phyloP scores from a whole-genome alignment of 352 stramenopile species.

The Globisporangium nunn region DNA sequence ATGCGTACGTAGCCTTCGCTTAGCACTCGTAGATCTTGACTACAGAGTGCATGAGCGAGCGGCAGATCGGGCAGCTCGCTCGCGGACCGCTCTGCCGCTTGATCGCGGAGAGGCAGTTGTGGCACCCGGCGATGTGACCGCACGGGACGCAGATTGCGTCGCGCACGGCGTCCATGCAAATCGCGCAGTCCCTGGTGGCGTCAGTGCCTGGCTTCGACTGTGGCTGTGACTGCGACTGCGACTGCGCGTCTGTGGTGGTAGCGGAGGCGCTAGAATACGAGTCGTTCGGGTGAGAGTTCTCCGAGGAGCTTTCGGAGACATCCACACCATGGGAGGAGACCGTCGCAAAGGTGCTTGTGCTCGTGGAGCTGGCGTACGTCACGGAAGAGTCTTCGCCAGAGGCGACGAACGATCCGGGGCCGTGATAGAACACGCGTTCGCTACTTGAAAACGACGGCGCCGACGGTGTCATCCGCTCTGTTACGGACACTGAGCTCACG shows the following conservation, averaged over 20 bases:
- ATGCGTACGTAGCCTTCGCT: not conserved
- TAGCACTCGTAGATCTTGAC: slow-evolving; percentile 42
- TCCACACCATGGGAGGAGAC: not conserved
- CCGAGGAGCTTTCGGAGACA: too few relatives aligned
- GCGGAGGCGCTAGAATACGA: not conserved
- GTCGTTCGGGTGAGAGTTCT: not conserved
- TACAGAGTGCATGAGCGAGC: slow-evolving; percentile 28
- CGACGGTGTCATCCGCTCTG: not conserved
- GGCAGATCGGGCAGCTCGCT: slow-evolving; percentile 39
- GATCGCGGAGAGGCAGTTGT: slow-evolving; percentile 28
- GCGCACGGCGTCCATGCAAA: slow-evolving; percentile 36
- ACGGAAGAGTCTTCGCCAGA: not conserved
- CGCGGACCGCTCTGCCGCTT: slow-evolving; percentile 17
- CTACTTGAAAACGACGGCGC: slow-evolving; percentile 6
- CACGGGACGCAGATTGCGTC: slow-evolving; percentile 50
- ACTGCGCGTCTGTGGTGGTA: not conserved
- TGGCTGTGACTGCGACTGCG: not conserved
- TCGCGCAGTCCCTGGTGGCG: slow-evolving; percentile 21
- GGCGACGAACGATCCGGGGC: slow-evolving; percentile 3
- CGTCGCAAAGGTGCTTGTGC: not conserved
- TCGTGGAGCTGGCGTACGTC: not conserved
- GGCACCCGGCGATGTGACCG: slow-evolving; percentile 42
- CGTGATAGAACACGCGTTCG: slow-evolving; percentile 3
- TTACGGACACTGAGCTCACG: not conserved
- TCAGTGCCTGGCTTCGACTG: not conserved